Base-by-base conservation (phyloP, 1,139 yeast species). In the Saccharomyces pastorianus region DNA sequence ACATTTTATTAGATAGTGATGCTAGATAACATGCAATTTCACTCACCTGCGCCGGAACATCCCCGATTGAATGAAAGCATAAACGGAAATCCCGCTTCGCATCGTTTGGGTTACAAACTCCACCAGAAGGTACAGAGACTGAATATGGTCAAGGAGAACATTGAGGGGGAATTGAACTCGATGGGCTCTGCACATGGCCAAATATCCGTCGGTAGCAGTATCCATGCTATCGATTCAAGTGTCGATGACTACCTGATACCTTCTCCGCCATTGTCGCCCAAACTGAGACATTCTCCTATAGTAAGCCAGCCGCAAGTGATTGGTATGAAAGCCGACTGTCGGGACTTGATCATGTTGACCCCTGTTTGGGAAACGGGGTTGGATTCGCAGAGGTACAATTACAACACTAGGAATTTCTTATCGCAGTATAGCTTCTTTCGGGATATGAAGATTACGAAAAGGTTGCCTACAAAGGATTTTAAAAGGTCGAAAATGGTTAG, bases 231-330 rank as follows among this genome's bases (percentile, higher is more conserved):
- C n/a, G 44, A 38, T 13, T 9, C 47, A 46, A 26, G 17, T 26
- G 52, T 52, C 42, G 56, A 57, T 26, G 52, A 53, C 26, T 32
- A 52, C 31, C 46, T 52, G 14, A 56, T 59, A 26, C 61, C 61
- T 31, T 59, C 61, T 9, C 61, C 61, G 5, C 61, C 61, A 8
- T 50, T 51, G 48, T 59, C 61, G 6, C 61, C 61, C 13, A 54
- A 49, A 17, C 41, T 38, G n/a, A 38, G 25, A 38, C 44, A 38
- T 8, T 17, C n/a, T 3, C 13, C 44, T 3, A 8, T 38, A 9
- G 25, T 20, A 38, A 38, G 11, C 6, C 44, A 38, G 11, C 25
- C 25, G 2, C 44, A 38, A 17, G 6, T 17, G 25, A 38, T 38
- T 17, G 32, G 5, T 13, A 41, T 32, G 14, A 17, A 47, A 25